A percentile compares a stretch with the other conserved stretches of the same genome.
phyloP scores from a whole-genome alignment of 75 land plant genomes.

The Sequoiadendron giganteum region DNA sequence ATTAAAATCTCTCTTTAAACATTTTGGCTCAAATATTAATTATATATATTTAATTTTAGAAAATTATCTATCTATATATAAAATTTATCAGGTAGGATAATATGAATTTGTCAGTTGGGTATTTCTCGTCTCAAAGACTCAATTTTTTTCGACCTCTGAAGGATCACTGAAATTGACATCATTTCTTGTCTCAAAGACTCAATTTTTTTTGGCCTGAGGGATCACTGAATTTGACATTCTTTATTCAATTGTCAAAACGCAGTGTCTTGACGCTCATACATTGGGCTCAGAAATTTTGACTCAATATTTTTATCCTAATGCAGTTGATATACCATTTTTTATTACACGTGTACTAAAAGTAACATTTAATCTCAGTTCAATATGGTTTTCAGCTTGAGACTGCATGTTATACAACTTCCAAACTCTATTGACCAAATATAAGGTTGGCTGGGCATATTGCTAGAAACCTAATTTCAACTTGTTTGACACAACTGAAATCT shows the following conservation, averaged over 20 bases:
- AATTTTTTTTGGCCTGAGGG: neutral
- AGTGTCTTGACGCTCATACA: no score
- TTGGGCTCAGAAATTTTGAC: no score
- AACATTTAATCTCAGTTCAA: neutral
- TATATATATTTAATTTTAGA: no score
- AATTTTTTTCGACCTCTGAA: neutral
- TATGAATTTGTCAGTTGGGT: neutral
- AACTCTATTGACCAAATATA: neutral
- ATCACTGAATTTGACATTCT: neutral
- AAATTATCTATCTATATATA: no score
- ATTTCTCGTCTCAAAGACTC: neutral
- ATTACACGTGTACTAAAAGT: neutral
- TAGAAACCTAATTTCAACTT: no score
- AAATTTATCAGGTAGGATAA: no score
- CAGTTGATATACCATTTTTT: neutral
- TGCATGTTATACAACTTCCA: neutral
- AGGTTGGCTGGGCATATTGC: neutral
- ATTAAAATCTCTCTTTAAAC: no score
- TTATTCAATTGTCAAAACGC: neutral
- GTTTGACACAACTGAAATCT: neutral
- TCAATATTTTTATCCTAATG: no score
- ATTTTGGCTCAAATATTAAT: no score
- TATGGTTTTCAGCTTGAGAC: neutral
- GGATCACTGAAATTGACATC: neutral
- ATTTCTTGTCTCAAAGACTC: neutral